Base-by-base conservation (phyloP, 1,139 yeast species). In the Torulaspora globosa region DNA sequence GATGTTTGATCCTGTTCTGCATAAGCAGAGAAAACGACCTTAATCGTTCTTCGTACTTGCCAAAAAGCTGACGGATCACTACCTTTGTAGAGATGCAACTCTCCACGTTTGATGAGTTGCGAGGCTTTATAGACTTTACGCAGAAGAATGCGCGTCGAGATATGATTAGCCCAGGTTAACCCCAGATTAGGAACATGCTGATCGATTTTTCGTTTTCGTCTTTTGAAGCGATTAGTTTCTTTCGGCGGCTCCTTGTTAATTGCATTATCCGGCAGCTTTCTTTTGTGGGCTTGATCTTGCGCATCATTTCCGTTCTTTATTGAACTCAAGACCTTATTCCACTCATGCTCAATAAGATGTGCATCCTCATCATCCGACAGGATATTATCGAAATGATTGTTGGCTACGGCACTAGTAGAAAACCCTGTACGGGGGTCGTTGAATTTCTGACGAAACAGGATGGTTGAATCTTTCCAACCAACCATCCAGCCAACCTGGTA, bases 401-500 rank as follows among this genome's bases (percentile, higher is more conserved):
- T 27, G 34, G 21, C 23, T 15, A 19, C 26, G 31, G 29, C 14
- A 37, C 18, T 14, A 6, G 3, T 23, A 2, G 34, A 5, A 6
- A 16, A 18, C 16, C 34, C 23, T 31, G 16, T 15, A 6, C 41
- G 48, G 5, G 45, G 43, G 31, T 53, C 53, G 31, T 45, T 47
- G 41, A 42, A 49, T 35, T 44, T 49, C 46, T 67, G 70, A 26
- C 69, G 54, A 44, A 60, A 58, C 35, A 55, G 49, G 9, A 74
- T 66, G 3, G 71, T 65, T 0, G 63, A 57, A 41, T 67, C 66
- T 51, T 78, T 82, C 96, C 96, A 88, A 0, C 96, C 96, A 3
- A 80, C 73, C 46, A 78, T 70, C 73, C 84, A 79, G 2, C 94
- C 86, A 14, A 81, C 57, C 59, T 88, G 96, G 57, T 80, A 80